These are phyloP conservation scores for Coleophoma crateriformis DNA, from an alignment of 2,329 filamentous ascomycete species.

Conservation along the genomic window DNA sequence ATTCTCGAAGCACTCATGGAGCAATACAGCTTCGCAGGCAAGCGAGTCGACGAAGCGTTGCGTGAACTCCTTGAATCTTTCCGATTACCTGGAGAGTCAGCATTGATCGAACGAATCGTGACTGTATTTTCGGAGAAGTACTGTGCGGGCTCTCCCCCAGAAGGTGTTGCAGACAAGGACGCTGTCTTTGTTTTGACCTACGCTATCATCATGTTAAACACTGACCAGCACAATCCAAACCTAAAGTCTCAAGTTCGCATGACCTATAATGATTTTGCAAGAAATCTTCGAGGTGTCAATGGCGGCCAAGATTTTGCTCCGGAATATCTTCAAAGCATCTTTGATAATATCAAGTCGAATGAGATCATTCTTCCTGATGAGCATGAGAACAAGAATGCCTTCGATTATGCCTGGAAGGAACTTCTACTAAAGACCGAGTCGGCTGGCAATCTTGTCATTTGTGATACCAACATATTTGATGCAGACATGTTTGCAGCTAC, in stretches of 20 bases:
- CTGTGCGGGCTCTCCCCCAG: conserved; percentile 61
- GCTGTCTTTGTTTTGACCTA: conserved; percentile 88
- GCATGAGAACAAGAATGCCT: conserved; percentile 93
- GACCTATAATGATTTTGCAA: conserved; percentile 75
- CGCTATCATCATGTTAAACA: conserved; percentile 96
- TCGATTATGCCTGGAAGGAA: conserved; percentile 97
- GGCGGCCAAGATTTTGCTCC: conserved; percentile 75
- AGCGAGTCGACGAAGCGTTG: conserved; percentile 85
- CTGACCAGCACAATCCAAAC: conserved; percentile 94
- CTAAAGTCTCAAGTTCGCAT: conserved; percentile 75
- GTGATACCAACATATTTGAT: conserved; percentile 91
- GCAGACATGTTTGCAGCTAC: conserved; percentile 96
- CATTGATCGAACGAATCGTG: conserved; percentile 88
- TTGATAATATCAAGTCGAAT: conserved; percentile 82
- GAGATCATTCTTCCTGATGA: conserved; percentile 97
- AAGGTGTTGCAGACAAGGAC: conserved; percentile 78
- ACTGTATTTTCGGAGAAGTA: conserved; percentile 85
- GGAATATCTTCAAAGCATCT: conserved; percentile 82
- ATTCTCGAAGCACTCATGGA: conserved; percentile 80
- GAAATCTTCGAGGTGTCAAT: conserved; percentile 89
- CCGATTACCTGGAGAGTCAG: conserved; percentile 87
- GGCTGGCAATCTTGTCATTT: conserved; percentile 68
- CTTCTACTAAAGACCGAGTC: conserved; percentile 78
- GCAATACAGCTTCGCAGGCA: conserved; percentile 81
- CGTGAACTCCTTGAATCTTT: conserved; percentile 85